Percentiles rank a stretch among this genome's conserved stretches.
These are phyloP conservation scores for Malania oleifera DNA, from an alignment of 164 flowering plant species.

Conservation along the genomic window DNA sequence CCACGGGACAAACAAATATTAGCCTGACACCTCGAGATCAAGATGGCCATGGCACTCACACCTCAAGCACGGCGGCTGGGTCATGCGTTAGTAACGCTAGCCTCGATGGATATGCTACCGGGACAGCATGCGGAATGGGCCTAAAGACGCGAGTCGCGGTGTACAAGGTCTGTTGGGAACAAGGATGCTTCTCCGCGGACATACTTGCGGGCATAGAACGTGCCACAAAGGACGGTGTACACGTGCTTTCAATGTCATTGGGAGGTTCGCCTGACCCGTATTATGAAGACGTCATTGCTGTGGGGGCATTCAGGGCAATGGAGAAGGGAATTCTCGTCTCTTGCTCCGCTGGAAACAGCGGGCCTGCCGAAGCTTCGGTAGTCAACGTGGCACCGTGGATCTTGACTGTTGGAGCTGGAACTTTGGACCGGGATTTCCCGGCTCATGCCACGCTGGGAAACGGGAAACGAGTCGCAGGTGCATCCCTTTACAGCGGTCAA, in stretches of 20 bases:
- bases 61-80: slow-evolving; percentile 82
- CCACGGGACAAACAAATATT: slow-evolving; percentile 18
- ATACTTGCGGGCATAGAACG: slow-evolving; percentile 75
- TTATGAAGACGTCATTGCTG: slow-evolving; percentile 60
- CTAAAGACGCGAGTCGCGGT: slow-evolving; percentile 58
- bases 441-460: slow-evolving; percentile 52
- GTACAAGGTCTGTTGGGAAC: slow-evolving; percentile 74
- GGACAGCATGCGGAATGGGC: slow-evolving; percentile 88
- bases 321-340: slow-evolving; percentile 74
- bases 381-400: slow-evolving; percentile 89
- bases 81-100: slow-evolving; percentile 53
- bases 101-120: slow-evolving; percentile 70
- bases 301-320: slow-evolving; percentile 73
- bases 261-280: slow-evolving; percentile 75
- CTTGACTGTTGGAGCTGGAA: slow-evolving; percentile 86
- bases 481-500: slow-evolving; percentile 68
- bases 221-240: slow-evolving; percentile 71
- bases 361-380: slow-evolving; percentile 47
- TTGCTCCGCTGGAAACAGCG: slow-evolving; percentile 87
- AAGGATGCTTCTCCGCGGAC: slow-evolving; percentile 77
- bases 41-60: slow-evolving; percentile 93
- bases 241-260: slow-evolving; percentile 74
- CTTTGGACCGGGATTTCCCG: slow-evolving; percentile 84
- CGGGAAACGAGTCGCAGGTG: slow-evolving; percentile 41
- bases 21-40: slow-evolving; percentile 46